Base-by-base conservation (phyloP, 192 early-diverging fungal genomes). In the Umbelopsis vinacea region DNA sequence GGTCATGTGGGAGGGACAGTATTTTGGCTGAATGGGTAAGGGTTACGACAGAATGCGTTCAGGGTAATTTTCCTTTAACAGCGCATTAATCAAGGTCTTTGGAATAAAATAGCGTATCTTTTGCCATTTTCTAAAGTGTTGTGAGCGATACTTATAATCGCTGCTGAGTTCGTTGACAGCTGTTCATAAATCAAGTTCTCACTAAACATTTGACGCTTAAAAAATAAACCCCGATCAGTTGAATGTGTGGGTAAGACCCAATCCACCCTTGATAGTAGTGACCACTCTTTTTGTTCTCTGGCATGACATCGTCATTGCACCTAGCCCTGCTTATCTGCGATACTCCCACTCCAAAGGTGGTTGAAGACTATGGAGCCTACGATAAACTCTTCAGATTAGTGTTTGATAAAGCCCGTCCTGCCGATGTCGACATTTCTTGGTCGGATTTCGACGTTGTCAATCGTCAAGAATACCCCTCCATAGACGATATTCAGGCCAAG, bases 321-420 rank as follows among this genome's bases (percentile, higher is more conserved):
- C 21, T 86, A 9, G 87, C 87, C 24, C 75, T 88, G 7, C 69
- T 88, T 0, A 75, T 86, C 6, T 82, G 81, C 60, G 87, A 84
- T 35, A 82, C 82, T 6, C 84, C 87, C 19, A 66, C 77, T 38
- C 74, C 83, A n/a, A 71, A 79, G 29, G 79, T 88, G 0, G 43
- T 74, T 0, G 79, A 81, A 46, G 60, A 73, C 8, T 79, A 77
- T 71, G 87, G 87, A 14, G 85, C 82, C 14, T 88, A 88, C 40
- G 71, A 77, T 2, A 52, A 47, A 15, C 72, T 83, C 37, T 86
- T 84, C 52, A 67, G 69, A 29, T 14, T 33, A 6, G 52, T 83
- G 2, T 79, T 86, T 68, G 47, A 52, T 0, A 74, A 54, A 8
- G 87, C 83, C 15, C 52, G 73, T 24, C 46, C 60, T 3, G 67